Conservation (phyloP, 2,329 filamentous ascomycete genomes). For the Colletotrichum kahawae region DNA sequence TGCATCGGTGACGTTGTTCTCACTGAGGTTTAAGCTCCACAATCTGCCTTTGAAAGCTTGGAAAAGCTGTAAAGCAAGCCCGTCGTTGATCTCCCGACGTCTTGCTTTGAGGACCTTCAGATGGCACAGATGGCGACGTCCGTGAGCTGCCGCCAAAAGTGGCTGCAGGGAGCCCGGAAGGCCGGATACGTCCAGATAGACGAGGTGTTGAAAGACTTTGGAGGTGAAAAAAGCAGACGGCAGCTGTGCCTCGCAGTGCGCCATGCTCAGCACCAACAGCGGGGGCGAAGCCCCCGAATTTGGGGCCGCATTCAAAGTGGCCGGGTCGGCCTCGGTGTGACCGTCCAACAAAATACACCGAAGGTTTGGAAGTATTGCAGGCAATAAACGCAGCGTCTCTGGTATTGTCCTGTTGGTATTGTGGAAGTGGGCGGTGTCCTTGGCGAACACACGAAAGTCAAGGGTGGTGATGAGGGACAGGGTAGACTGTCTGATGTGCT, state of each 20-base stretch:
- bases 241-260: slow-evolving; percentile 43
- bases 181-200: slow-evolving; percentile 59
- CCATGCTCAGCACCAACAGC: slow-evolving; percentile 51
- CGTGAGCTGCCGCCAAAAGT: slow-evolving; percentile 37
- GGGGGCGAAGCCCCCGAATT: slow-evolving; percentile 16
- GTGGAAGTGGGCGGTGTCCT: slow-evolving; percentile 45
- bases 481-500: slow-evolving; percentile 38
- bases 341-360: slow-evolving; percentile 54
- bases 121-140: slow-evolving; percentile 41
- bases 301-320: slow-evolving; percentile 33
- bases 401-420: slow-evolving; percentile 40
- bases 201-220: slow-evolving; percentile 41
- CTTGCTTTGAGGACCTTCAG: slow-evolving; percentile 58
- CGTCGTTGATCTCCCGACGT: slow-evolving; percentile 51
- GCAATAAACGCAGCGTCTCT: slow-evolving; percentile 42
- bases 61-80: slow-evolving; percentile 37
- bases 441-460: slow-evolving; percentile 51
- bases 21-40: slow-evolving; percentile 62
- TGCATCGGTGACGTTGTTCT: slow-evolving; percentile 57
- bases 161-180: slow-evolving; percentile 49
- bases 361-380: slow-evolving; percentile 46
- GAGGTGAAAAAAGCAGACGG: slow-evolving; percentile 44
- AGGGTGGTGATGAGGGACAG: slow-evolving; percentile 50
- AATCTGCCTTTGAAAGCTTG: slow-evolving; percentile 41
- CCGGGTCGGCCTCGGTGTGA: slow-evolving; percentile 49